Evolutionary conservation across 2,329 filamentous ascomycete species (phyloP).

Genomic region (Cladosporium sphaerospermum): DNA sequence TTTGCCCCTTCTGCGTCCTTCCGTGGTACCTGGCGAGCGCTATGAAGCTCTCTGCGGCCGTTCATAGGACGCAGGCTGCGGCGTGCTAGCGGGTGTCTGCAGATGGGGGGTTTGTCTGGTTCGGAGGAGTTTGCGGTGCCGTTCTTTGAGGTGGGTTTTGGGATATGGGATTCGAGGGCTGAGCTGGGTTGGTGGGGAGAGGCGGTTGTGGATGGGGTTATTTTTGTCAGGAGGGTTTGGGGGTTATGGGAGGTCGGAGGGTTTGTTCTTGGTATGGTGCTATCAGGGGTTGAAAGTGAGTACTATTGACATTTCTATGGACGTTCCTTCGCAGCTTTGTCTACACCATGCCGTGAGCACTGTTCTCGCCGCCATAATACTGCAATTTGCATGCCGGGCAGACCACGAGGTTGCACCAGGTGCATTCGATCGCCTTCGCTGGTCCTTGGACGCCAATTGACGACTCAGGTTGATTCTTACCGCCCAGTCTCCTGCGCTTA

Average conservation of each 20-base stretch:
- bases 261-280: too few relatives aligned
- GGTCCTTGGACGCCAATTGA: neutral
- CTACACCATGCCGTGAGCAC: too few relatives aligned
- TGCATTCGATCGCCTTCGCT: neutral
- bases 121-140: constrained; percentile 5
- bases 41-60: neutral
- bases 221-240: too few relatives aligned
- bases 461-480: too few relatives aligned
- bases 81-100: constrained; percentile 5
- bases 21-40: too few relatives aligned
- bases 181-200: neutral
- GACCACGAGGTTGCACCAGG: neutral
- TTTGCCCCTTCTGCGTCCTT: too few relatives aligned
- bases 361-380: neutral
- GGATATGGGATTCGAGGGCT: neutral
- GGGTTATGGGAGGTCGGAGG: too few relatives aligned
- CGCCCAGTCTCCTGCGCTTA: neutral
- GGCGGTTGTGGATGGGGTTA: too few relatives aligned
- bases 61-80: neutral
- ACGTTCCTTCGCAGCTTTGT: too few relatives aligned
- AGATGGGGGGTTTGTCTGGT: constrained; percentile 5
- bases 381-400: neutral
- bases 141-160: neutral
- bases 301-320: too few relatives aligned
- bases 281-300: too few relatives aligned